These are phyloP conservation scores for Rhynchospora breviuscula DNA, from an alignment of 176 grass and related monocot genomes.

Conservation along the genomic window DNA sequence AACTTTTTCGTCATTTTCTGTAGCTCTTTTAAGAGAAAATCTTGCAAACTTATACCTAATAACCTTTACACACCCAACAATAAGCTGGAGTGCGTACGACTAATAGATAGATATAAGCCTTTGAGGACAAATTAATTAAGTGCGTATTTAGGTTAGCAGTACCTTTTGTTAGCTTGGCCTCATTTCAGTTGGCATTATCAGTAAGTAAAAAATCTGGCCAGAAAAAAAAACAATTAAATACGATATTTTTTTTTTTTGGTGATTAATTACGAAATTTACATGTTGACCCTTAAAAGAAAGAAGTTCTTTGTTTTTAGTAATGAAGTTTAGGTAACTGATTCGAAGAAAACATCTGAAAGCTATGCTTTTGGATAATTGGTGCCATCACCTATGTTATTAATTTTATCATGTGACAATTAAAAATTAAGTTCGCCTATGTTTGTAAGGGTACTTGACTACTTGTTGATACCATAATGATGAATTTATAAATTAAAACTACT, in stretches of 20 bases:
- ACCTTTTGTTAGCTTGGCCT: neutral
- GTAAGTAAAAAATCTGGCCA: neutral
- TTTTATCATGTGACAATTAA: neutral
- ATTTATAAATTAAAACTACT: constrained; percentile 5
- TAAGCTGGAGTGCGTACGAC: neutral
- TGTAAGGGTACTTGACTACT: constrained; percentile 8
- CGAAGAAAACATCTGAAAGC: neutral
- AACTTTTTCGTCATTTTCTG: neutral
- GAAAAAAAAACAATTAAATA: neutral
- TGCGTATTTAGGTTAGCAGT: neutral
- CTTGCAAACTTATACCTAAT: constrained; percentile 6
- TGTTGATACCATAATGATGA: constrained; percentile 8
- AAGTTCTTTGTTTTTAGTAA: neutral
- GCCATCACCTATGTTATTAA: neutral
- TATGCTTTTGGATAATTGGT: neutral
- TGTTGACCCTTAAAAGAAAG: neutral
- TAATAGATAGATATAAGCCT: neutral
- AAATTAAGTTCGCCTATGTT: constrained; percentile 1
- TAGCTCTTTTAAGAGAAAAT: neutral
- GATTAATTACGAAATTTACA: neutral
- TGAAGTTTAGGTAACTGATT: neutral
- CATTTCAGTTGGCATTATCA: neutral
- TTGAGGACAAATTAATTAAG: neutral
- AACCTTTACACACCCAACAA: neutral
- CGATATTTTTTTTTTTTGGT: neutral